A percentile compares a stretch with the other conserved stretches of the same genome.
phyloP scores from a whole-genome alignment of 768 basidiomycete genomes.

The Amanita exitialis region DNA sequence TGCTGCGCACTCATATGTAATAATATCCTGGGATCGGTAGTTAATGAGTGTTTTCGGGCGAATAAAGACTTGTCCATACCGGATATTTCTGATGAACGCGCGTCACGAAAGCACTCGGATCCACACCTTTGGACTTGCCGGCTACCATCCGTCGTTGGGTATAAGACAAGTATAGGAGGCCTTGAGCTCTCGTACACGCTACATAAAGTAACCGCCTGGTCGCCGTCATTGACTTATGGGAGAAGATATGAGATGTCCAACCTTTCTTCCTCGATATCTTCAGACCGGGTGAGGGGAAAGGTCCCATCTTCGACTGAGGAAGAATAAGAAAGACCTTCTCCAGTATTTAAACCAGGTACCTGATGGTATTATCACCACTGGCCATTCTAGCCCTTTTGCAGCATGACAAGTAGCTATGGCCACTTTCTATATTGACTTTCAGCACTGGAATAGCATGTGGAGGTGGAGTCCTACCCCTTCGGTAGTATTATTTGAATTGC shows the following conservation, averaged over 20 bases:
- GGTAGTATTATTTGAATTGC: constrained; percentile 38
- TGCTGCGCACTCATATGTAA: neutral
- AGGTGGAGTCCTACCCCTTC: constrained; percentile 7
- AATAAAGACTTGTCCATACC: neutral
- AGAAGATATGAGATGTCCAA: constrained; percentile 16
- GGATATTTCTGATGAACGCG: constrained; percentile 17
- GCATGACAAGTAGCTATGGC: constrained; percentile 82
- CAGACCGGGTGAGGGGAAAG: constrained; percentile 66
- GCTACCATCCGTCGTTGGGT: constrained; percentile 37
- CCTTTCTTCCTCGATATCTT: constrained; percentile 80
- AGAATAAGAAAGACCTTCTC: neutral
- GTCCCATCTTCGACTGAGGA: constrained; percentile 58
- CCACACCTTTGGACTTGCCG: constrained; percentile 41
- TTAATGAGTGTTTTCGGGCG: neutral
- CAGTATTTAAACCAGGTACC: constrained; percentile 22
- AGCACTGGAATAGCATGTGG: neutral
- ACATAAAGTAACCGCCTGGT: constrained; percentile 76
- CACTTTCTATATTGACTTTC: constrained; percentile 46
- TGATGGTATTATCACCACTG: constrained; percentile 74
- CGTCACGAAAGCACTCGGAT: constrained; percentile 50
- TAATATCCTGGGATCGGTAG: neutral
- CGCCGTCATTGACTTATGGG: neutral
- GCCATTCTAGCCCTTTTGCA: constrained; percentile 90
- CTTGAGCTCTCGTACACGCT: constrained; percentile 80
- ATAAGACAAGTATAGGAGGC: constrained; percentile 51